A percentile compares a stretch with the other conserved stretches of the same genome.
phyloP scores from a whole-genome alignment of 345 rosid species.

The Populus pruinosa region DNA sequence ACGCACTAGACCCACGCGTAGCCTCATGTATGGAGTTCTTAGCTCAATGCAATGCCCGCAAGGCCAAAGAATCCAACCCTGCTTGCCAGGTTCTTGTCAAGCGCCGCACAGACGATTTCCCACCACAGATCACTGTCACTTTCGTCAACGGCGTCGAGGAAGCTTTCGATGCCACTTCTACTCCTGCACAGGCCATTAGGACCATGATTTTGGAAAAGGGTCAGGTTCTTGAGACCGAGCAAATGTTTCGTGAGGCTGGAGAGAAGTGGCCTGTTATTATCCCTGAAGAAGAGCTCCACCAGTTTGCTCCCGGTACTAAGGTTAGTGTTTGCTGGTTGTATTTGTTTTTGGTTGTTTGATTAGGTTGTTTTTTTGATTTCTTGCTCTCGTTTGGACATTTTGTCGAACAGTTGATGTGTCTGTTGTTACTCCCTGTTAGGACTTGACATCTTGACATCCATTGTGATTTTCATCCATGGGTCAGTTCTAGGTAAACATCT shows the following conservation, averaged over 20 bases:
- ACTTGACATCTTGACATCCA: background rate
- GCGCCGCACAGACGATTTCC: conserved; percentile 84
- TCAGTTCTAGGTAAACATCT: too few species aligned
- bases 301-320: conserved; percentile 70
- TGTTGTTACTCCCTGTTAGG: background rate
- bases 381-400: background rate
- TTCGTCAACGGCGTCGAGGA: conserved; percentile 84
- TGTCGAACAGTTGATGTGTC: background rate
- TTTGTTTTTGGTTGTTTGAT: background rate
- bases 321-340: conserved; percentile 26
- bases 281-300: conserved; percentile 70
- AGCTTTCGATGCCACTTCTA: conserved; percentile 65
- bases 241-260: conserved; percentile 89
- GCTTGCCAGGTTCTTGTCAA: conserved; percentile 74
- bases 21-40: conserved; percentile 87
- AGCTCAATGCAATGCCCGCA: conserved; percentile 86
- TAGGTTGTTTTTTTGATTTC: background rate
- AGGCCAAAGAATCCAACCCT: conserved; percentile 88
- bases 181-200: conserved; percentile 74
- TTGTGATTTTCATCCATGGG: background rate
- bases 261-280: conserved; percentile 86
- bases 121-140: conserved; percentile 75
- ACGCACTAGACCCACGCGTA: conserved; percentile 68
- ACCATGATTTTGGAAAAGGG: conserved; percentile 81
- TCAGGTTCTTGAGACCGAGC: conserved; percentile 74